phyloP scores from a whole-genome alignment of 208 protist genomes.

The Acanthamoeba castellanii region DNA sequence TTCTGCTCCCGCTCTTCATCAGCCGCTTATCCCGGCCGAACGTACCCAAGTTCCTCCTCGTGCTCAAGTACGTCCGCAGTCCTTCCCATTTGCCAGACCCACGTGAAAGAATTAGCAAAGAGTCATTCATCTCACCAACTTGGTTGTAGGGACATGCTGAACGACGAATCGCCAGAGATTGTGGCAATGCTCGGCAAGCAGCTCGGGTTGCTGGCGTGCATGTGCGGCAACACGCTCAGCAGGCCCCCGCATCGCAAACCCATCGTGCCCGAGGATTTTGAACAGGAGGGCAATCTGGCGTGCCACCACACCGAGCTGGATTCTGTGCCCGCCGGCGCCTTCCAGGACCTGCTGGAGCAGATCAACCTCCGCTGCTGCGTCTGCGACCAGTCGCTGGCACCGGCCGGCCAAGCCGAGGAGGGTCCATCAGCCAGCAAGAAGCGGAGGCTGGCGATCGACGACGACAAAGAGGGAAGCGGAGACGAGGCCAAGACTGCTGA shows the following conservation, averaged over 20 bases:
- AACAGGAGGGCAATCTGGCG: background rate
- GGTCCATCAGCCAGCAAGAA: background rate
- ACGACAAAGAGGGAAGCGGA: constrained; percentile 1
- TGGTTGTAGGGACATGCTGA: background rate
- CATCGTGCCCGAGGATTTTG: background rate
- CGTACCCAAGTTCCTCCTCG: constrained; percentile 21
- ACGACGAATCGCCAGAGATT: constrained; percentile 22
- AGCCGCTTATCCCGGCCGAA: constrained; percentile 7
- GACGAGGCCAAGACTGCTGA: constrained; percentile 18
- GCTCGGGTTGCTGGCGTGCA: constrained; percentile 22
- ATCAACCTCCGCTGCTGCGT: constrained; percentile 31
- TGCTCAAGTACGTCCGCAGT: constrained; percentile 13
- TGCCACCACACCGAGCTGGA: background rate
- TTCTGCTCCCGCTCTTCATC: constrained; percentile 51
- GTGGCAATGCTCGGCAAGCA: constrained; percentile 54
- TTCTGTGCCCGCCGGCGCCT: background rate
- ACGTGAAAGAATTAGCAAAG: too few relatives aligned
- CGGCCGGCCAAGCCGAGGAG: background rate
- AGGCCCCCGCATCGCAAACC: background rate
- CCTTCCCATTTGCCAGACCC: background rate
- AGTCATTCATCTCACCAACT: background rate
- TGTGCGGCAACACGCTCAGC: background rate
- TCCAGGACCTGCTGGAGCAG: constrained; percentile 53
- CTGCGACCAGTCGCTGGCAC: background rate
- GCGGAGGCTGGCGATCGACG: background rate